A percentile compares a stretch with the other conserved stretches of the same genome.
Conservation (phyloP, 2,329 filamentous ascomycete species). For the Talaromyces sp. region DNA sequence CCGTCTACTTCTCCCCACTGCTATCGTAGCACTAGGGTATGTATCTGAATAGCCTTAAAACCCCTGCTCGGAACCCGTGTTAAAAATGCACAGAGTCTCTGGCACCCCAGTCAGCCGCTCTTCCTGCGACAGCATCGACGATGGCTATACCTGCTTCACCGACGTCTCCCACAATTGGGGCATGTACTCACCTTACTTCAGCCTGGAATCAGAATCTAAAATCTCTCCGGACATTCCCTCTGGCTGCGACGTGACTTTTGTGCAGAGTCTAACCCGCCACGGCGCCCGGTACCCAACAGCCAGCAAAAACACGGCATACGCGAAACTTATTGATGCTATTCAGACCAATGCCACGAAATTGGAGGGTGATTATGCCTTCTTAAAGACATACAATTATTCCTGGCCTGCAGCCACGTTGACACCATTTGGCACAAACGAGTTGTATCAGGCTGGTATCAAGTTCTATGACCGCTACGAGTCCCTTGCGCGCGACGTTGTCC, state of each 20-base stretch:
- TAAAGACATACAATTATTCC: slow-evolving; percentile 67
- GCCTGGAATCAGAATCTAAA: slow-evolving; percentile 59
- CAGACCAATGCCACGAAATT: slow-evolving; percentile 58
- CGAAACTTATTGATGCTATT: slow-evolving; percentile 61
- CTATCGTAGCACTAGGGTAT: neutral
- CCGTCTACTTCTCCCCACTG: neutral
- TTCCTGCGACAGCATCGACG: slow-evolving; percentile 6
- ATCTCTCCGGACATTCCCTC: slow-evolving; percentile 60
- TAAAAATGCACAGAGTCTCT: neutral
- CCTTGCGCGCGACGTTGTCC: slow-evolving; percentile 57
- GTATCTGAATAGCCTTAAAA: neutral
- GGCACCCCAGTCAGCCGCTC: neutral
- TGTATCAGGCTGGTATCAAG: slow-evolving; percentile 70
- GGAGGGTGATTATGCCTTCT: slow-evolving; percentile 64
- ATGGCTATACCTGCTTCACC: slow-evolving; percentile 26
- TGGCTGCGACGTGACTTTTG: slow-evolving; percentile 73
- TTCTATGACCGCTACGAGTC: slow-evolving; percentile 71
- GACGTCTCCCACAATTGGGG: slow-evolving; percentile 70
- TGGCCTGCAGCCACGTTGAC: slow-evolving; percentile 70
- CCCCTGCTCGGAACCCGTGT: neutral
- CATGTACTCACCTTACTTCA: slow-evolving; percentile 81
- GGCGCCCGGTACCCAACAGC: slow-evolving; percentile 77
- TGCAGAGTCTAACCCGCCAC: slow-evolving; percentile 76
- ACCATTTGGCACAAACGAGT: slow-evolving; percentile 63
- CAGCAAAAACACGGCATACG: slow-evolving; percentile 64